These are phyloP conservation scores for Canariomyces notabilis DNA, from an alignment of 2,329 filamentous ascomycete genomes.

Conservation along the genomic window DNA sequence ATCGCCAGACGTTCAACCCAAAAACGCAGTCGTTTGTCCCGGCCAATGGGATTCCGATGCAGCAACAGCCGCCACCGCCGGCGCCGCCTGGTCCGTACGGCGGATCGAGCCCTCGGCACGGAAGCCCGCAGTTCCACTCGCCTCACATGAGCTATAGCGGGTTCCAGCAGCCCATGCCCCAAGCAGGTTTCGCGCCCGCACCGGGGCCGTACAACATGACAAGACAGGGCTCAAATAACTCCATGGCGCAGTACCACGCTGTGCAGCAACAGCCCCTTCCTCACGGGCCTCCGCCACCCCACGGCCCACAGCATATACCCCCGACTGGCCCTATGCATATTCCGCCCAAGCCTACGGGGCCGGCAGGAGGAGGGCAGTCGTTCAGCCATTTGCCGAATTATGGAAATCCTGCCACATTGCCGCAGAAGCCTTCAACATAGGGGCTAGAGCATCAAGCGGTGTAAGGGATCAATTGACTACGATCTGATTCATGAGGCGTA, in stretches of 20 bases:
- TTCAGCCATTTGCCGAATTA: conserved; percentile 53
- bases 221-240: conserved; percentile 52
- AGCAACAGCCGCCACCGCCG: conserved; percentile 30
- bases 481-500: conserved; percentile 14
- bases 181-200: conserved; percentile 36
- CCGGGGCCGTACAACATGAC: conserved; percentile 46
- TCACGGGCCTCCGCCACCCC: conserved; percentile 4
- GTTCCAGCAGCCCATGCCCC: conserved; percentile 43
- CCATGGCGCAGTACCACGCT: conserved; percentile 46
- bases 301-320: conserved; percentile 34
- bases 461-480: conserved; percentile 20
- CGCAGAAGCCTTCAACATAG: conserved; percentile 51
- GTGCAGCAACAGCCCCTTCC: conserved; percentile 25
- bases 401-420: conserved; percentile 55
- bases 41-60: conserved; percentile 46
- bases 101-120: conserved; percentile 45
- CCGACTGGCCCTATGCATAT: conserved; percentile 35
- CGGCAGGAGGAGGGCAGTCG: conserved; percentile 38
- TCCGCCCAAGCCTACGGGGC: conserved; percentile 42
- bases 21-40: conserved; percentile 92
- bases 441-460: conserved; percentile 23
- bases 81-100: conserved; percentile 42
- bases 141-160: conserved; percentile 46
- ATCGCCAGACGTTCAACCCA: conserved; percentile 84
- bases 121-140: conserved; percentile 49